phyloP scores from a whole-genome alignment of 179 eudicot species.

The Beta corolliflora region DNA sequence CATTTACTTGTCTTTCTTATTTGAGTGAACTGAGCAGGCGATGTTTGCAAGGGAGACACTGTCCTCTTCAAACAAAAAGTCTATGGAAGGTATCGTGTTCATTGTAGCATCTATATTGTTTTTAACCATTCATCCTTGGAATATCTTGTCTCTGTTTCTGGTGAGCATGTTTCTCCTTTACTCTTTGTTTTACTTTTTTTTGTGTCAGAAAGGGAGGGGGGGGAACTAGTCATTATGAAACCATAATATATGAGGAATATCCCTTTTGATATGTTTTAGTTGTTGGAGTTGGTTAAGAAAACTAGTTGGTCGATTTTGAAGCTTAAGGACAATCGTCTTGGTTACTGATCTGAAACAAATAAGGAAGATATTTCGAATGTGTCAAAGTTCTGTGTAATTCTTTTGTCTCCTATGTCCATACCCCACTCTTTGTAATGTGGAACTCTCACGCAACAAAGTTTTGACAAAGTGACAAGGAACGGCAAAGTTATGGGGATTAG shows the following conservation, averaged over 20 bases:
- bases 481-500: conserved; percentile 53
- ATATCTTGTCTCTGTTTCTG: background rate
- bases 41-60: conserved; percentile 83
- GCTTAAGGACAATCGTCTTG: background rate
- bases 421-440: conserved; percentile 13
- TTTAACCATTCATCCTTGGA: background rate
- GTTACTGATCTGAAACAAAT: background rate
- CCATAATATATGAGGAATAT: background rate
- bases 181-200: background rate
- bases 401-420: background rate
- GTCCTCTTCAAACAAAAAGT: conserved; percentile 83
- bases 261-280: background rate
- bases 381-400: background rate
- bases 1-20: background rate
- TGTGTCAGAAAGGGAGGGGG: background rate
- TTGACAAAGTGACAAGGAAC: conserved; percentile 52
- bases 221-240: background rate
- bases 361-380: background rate
- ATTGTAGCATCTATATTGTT: background rate
- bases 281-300: background rate
- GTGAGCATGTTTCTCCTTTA: background rate
- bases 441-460: conserved; percentile 40
- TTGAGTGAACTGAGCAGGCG: conserved; percentile 54
- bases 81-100: conserved; percentile 44
- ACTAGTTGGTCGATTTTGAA: background rate